Conservation (phyloP, 176 grass and related monocot species). For the Phyllostachys edulis region DNA sequence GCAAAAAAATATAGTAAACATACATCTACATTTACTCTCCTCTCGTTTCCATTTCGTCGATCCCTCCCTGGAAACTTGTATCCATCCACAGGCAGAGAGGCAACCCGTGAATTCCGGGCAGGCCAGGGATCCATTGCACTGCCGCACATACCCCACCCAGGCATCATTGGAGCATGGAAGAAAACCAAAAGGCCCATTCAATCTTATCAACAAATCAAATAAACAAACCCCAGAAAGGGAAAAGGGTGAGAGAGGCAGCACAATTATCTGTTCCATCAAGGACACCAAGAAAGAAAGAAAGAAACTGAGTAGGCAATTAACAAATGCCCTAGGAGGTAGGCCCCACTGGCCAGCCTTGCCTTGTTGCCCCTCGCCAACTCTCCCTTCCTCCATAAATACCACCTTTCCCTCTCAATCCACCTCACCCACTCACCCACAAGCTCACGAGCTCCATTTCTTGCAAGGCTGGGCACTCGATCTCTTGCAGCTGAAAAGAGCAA, state of each 20-base stretch:
- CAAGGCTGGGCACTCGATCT: not conserved
- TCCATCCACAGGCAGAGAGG: not conserved
- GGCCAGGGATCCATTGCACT: not conserved
- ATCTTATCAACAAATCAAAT: constrained; percentile 15
- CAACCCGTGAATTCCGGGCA: not conserved
- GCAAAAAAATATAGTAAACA: too few relatives aligned
- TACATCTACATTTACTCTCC: too few relatives aligned
- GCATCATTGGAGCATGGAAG: constrained; percentile 23
- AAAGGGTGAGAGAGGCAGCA: not conserved
- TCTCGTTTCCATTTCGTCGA: too few relatives aligned
- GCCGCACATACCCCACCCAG: constrained; percentile 5
- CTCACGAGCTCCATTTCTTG: not conserved
- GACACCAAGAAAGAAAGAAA: not conserved
- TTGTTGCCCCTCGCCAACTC: constrained; percentile 43
- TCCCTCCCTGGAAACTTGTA: constrained; percentile 2
- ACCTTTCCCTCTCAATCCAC: constrained; percentile 20
- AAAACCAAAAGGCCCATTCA: constrained; percentile 25
- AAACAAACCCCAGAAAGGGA: not conserved
- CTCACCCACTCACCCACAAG: not conserved
- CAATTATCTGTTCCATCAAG: constrained; percentile 26
- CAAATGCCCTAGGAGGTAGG: not conserved
- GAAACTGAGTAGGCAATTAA: not conserved
- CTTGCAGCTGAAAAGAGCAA: not conserved
- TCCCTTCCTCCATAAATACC: constrained; percentile 45
- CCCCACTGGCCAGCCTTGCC: constrained; percentile 8